Evolutionary conservation across 768 basidiomycete genomes (phyloP), one percentile per base, ranked within the genome.

Genomic region (Vishniacozyma victoriae): DNA sequence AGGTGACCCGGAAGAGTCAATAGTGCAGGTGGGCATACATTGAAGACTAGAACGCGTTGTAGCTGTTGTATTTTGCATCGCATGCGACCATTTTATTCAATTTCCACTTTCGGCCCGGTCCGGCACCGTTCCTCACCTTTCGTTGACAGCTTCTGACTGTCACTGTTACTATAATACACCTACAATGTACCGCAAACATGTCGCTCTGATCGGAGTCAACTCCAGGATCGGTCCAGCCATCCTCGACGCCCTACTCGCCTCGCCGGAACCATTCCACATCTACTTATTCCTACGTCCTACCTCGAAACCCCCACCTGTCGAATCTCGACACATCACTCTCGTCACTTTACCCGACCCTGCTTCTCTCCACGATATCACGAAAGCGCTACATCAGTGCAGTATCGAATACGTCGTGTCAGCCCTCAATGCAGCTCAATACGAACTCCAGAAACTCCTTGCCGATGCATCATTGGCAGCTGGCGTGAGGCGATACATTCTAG

Each of bases 351-450:
- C 37, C 14, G 37, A 38, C 19, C 37, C 37, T 15, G 11, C 37
- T 15, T 27, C 54, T 45, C 27, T 50, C 50, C 18, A 49, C 27
- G 45, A 56, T 52, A 49, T 50, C 47, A 11, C 42, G 39, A 27
- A 56, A 50, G 31, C 41, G 31, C 19, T 57, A 40, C 29, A 33
- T 33, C n/a, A n/a, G n/a, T n/a, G n/a, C n/a, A 0, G 51, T 53
- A 22, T 55, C 63, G 24, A 60, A 9, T 7, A 7, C 7, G n/a
- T 53, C 16, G 35, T 53, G 5, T 40, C 27, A 13, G 44, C 50
- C 20, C 39, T 52, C n/a, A 46, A 27, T 29, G 25, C 50, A 20
- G 18, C 27, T 14, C 23, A 41, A 4, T 25, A 25, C n/a, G 50
- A 52, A 18, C 16, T 29, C 3, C 50, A 52, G 24, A 46, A 33